These are phyloP conservation scores for Ganoderma multipileum DNA, from an alignment of 1,284 basidiomycete genomes.

Conservation along the genomic window DNA sequence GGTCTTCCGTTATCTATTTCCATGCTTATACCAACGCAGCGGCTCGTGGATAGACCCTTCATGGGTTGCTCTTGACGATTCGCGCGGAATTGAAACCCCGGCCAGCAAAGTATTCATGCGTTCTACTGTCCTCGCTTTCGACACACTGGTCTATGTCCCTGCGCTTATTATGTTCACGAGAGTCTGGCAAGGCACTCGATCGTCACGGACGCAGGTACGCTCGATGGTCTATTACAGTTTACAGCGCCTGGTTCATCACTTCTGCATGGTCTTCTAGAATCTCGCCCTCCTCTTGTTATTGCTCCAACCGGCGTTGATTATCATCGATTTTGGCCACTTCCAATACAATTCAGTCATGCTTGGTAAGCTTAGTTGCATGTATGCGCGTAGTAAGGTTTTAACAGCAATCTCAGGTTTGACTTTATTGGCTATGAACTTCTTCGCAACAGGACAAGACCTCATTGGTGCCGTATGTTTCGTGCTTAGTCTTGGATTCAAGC, in stretches of 20 bases:
- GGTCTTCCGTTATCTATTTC: no score
- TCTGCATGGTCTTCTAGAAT: conserved; percentile 52
- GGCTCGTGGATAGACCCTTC: conserved; percentile 71
- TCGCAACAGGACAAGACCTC: conserved; percentile 73
- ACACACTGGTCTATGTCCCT: conserved; percentile 79
- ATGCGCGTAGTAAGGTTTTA: neutral
- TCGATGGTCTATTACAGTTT: neutral
- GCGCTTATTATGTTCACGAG: conserved; percentile 69
- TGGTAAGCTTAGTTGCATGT: conserved; percentile 49
- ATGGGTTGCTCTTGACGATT: conserved; percentile 79
- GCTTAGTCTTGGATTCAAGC: conserved; percentile 88
- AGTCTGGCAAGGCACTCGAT: conserved; percentile 70
- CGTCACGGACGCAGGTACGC: conserved; percentile 73
- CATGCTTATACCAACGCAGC: conserved; percentile 44
- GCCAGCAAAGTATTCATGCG: conserved; percentile 84
- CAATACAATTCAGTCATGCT: conserved; percentile 94
- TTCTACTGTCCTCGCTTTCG: conserved; percentile 73
- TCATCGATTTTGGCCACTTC: conserved; percentile 93
- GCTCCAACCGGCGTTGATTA: conserved; percentile 83
- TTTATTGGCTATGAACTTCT: conserved; percentile 72
- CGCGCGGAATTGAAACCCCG: conserved; percentile 79
- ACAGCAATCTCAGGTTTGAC: conserved; percentile 62
- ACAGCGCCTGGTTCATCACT: neutral
- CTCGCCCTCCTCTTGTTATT: conserved; percentile 76
- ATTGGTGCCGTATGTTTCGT: conserved; percentile 85